Base-by-base conservation (phyloP, 352 stramenopile genomes). In the Globisporangium nunn region DNA sequence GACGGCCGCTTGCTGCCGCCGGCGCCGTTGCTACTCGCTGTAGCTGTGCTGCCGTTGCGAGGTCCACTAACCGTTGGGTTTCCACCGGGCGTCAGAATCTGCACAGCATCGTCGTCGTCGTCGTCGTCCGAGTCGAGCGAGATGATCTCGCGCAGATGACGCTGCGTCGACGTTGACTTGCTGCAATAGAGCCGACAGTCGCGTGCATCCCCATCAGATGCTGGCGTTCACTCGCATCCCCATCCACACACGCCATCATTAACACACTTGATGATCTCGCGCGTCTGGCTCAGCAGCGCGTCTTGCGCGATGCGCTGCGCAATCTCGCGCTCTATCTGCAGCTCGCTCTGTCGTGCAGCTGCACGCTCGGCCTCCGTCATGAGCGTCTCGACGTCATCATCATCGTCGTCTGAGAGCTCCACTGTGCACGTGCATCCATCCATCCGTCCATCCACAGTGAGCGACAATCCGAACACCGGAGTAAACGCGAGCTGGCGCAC, bases 261-360 rank as follows among this genome's bases (percentile, higher is more conserved):
- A 2, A 68, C 63, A 18, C 62, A 85, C 58, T 61, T 73, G 60
- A 91, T 82, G 45, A 88, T 81, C 11, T 67, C 72, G 43, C 78
- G 66, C 29, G 80, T 85, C 52, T 85, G 72, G 52, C 70, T 85
- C 23, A 91, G 61, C 56, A 87, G 50, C 31, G 67, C 69, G 59
- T 91, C 80, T 39, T 78, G 64, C 15, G 73, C 67, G 37, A 91
- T 61, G 31, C 66, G 70, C 51, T 68, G 58, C 18, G 67, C 53
- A 48, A 91, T 86, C 59, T 91, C 80, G 3, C 35, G 45, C 49
- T 91, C 75, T 37, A 87, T 68, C 54, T 70, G 58, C 49, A 62
- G 11, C 50, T 80, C 71, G 8, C 72, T 64, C 46, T 65, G 35
- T 11, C 56, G 54, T 53, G 81, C 68, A 0, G 60, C 65, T 46